phyloP scores from a whole-genome alignment of 306 rosid genomes.

The Cercis canadensis region DNA sequence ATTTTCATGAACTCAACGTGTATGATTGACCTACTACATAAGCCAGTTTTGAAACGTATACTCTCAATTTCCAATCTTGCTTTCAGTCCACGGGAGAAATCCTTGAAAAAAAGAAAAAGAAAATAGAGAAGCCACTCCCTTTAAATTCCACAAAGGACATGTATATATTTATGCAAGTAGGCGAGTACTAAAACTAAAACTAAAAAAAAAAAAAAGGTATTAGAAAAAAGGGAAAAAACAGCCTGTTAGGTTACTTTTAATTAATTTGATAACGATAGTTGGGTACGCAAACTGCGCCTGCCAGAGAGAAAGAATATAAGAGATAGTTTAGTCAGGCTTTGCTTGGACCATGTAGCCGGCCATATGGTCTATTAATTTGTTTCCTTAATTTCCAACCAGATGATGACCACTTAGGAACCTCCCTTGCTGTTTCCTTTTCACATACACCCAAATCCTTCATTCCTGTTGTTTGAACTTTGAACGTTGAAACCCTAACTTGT shows the following conservation, averaged over 20 bases:
- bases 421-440: slow-evolving; percentile 16
- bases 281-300: no score
- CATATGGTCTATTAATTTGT: neutral
- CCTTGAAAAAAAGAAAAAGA: no score
- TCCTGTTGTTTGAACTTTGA: slow-evolving; percentile 16
- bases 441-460: neutral
- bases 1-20: slow-evolving; percentile 14
- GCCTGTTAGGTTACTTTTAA: no score
- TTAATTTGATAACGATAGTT: no score
- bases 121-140: no score
- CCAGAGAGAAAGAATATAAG: neutral
- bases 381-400: slow-evolving; percentile 12
- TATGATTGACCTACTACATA: neutral
- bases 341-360: neutral
- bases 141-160: no score
- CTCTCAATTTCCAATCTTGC: slow-evolving; percentile 1
- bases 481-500: neutral
- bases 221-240: no score
- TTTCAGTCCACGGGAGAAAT: neutral
- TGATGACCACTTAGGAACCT: neutral
- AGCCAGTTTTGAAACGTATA: slow-evolving; percentile 29
- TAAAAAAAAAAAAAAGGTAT: no score
- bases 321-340: slow-evolving; percentile 18
- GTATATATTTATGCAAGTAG: no score
- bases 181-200: no score